A percentile compares a stretch with the other conserved stretches of the same genome.
Conservation (phyloP, 176 grass and related monocot species). For the Tillandsia fasciculata region DNA sequence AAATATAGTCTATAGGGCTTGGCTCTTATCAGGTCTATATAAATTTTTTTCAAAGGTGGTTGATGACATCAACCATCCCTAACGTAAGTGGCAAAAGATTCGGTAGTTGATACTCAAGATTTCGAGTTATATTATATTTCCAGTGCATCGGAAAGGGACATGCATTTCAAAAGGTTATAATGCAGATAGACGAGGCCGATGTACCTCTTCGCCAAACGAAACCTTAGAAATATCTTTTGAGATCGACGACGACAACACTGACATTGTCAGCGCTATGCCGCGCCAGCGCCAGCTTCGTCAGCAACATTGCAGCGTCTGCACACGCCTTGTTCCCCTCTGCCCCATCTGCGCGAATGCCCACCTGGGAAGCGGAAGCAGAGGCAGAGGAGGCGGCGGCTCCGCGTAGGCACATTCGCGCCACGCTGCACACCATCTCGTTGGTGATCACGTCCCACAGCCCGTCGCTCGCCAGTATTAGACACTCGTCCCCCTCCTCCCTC, state of each 20-base stretch:
- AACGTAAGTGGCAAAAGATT: too few relatives aligned
- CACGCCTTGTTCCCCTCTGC: conserved; percentile 43
- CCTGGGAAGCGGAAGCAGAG: conserved; percentile 2
- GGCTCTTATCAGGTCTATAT: too few relatives aligned
- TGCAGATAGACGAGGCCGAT: too few relatives aligned
- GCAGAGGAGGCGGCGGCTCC: conserved; percentile 17
- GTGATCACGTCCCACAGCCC: conserved; percentile 92
- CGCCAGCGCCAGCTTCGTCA: conserved; percentile 86
- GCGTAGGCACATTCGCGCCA: conserved; percentile 63
- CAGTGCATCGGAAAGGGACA: too few relatives aligned
- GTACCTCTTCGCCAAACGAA: too few relatives aligned
- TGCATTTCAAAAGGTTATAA: too few relatives aligned
- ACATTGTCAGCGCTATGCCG: conserved; percentile 77
- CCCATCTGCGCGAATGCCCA: neutral
- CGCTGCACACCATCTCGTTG: conserved; percentile 79
- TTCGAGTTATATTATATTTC: too few relatives aligned
- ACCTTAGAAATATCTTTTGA: conserved; percentile 31
- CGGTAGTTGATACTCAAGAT: too few relatives aligned
- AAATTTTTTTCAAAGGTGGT: too few relatives aligned
- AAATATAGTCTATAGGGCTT: too few relatives aligned
- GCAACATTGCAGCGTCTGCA: conserved; percentile 74
- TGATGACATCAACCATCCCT: too few relatives aligned
- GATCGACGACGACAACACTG: conserved; percentile 80
- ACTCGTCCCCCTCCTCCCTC: conserved; percentile 66
- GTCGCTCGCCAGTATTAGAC: conserved; percentile 87